Evolutionary conservation across 352 stramenopile species (phyloP).

Genomic region (Pythium volutum): DNA sequence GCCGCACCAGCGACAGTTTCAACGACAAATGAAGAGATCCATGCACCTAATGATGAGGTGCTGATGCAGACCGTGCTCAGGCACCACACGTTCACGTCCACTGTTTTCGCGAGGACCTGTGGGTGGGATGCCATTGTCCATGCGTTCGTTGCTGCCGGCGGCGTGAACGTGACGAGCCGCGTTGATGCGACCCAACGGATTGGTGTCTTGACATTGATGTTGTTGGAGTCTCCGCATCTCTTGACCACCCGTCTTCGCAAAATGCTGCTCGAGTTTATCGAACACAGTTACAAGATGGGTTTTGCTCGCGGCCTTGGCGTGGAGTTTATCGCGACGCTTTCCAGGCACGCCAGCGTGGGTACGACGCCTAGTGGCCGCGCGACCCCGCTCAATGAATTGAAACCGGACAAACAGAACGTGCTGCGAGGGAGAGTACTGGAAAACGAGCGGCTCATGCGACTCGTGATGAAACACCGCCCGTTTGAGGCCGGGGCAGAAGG

Average conservation of each 20-base stretch:
- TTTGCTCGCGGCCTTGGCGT: neutral
- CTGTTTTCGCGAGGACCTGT: too few relatives aligned
- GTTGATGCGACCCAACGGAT: too few relatives aligned
- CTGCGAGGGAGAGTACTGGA: neutral
- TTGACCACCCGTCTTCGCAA: neutral
- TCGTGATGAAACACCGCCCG: neutral
- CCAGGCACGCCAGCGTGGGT: neutral
- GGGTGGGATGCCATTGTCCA: too few relatives aligned
- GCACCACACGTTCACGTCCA: too few relatives aligned
- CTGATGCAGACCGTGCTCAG: too few relatives aligned
- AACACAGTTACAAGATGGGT: neutral
- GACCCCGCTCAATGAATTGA: too few relatives aligned
- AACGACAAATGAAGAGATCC: too few relatives aligned
- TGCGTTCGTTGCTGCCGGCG: too few relatives aligned
- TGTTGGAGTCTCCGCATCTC: neutral
- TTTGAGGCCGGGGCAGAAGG: neutral
- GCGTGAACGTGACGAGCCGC: too few relatives aligned
- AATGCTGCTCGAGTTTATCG: neutral
- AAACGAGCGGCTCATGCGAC: neutral
- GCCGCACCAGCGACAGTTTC: too few relatives aligned
- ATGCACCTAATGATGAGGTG: too few relatives aligned
- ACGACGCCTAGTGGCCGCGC: too few relatives aligned
- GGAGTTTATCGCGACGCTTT: neutral
- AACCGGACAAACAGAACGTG: neutral
- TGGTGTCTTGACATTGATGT: neutral